Base-by-base conservation (phyloP, 495 filamentous ascomycete species). In the Daldinia decipiens region DNA sequence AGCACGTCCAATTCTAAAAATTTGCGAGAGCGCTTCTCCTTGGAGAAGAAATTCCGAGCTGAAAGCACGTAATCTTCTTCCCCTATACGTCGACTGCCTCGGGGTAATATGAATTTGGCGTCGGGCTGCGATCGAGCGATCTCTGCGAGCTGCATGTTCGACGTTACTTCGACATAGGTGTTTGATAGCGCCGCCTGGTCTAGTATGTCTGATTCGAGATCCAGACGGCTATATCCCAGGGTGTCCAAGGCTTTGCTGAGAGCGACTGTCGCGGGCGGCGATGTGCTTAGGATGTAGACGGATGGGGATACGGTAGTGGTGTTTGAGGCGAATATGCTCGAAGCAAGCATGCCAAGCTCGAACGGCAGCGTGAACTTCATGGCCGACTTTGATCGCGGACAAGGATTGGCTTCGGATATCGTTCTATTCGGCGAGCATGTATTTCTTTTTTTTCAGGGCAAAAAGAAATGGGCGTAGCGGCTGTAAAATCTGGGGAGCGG, bases 1-100 rank as follows among this genome's bases (percentile, higher is more conserved):
- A 70, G 66, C 40, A 78, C 71, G 9, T 78, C 74, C 0, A 78
- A 43, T 59, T 74, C 75, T 9, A 73, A 62, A 6, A 76, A 52
- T 0, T 52, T 59, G 3, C 34, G 17, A 32, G 24, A 17, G 38
- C 26, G 12, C 17, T 59, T 53, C 12, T 63, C 68, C 43, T 53
- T 62, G 2, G 64, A 19, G 11, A 75, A 65, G 26, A 71, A 65
- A 0, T 21, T 15, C 12, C 56, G 62, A 11, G 47, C 59, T 3
- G 38, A 32, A 39, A 40, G 58, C 4, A 21, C 29, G 13, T 54
- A 9, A 5, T 63, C 63, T 26, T 57, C 53, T 7, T 58, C 56
- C 12, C 52, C 56, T 26, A 58, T 51, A 5, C 17, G 53, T 21
- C 17, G 29, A 17, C 53, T 9, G 13, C 53, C 31, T 56, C 53